Percentiles rank a stretch among this genome's conserved stretches.
Evolutionary conservation across 1,139 yeast genomes (phyloP).

Genomic region (Debaryomyces singareniensis): DNA sequence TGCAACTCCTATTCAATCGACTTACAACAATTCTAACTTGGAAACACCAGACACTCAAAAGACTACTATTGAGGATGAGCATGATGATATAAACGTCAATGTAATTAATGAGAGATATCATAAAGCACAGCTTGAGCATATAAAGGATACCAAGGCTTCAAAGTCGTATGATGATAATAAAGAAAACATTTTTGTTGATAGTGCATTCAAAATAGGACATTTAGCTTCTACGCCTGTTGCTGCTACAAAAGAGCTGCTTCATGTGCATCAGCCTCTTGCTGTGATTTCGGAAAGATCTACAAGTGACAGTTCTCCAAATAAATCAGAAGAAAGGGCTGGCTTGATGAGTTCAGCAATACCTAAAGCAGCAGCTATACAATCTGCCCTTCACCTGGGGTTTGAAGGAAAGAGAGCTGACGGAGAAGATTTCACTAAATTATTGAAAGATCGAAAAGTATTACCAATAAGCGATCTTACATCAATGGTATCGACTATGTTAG

Average conservation of each 20-base stretch:
- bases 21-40: constrained; percentile 12
- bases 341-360: constrained; percentile 5
- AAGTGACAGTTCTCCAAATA: constrained; percentile 21
- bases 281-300: constrained; percentile 30
- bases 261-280: constrained; percentile 24
- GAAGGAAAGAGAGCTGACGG: constrained; percentile 24
- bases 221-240: constrained; percentile 29
- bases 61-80: constrained; percentile 41
- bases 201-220: constrained; percentile 18
- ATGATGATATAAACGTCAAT: constrained; percentile 23
- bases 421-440: constrained; percentile 2
- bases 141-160: constrained; percentile 12
- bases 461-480: constrained; percentile 29
- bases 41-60: constrained; percentile 46
- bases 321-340: constrained; percentile 9
- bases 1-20: constrained; percentile 36
- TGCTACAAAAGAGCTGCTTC: constrained; percentile 5
- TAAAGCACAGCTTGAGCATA: constrained; percentile 26
- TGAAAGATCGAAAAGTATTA: constrained; percentile 10
- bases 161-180: constrained; percentile 29
- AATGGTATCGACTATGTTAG: constrained; percentile 37
- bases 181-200: constrained; percentile 37
- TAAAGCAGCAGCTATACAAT: constrained; percentile 10
- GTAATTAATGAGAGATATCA: constrained; percentile 21
- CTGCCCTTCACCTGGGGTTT: constrained; percentile 31